phyloP scores from a whole-genome alignment of 129 eudicot species.

The Artemisia annua region DNA sequence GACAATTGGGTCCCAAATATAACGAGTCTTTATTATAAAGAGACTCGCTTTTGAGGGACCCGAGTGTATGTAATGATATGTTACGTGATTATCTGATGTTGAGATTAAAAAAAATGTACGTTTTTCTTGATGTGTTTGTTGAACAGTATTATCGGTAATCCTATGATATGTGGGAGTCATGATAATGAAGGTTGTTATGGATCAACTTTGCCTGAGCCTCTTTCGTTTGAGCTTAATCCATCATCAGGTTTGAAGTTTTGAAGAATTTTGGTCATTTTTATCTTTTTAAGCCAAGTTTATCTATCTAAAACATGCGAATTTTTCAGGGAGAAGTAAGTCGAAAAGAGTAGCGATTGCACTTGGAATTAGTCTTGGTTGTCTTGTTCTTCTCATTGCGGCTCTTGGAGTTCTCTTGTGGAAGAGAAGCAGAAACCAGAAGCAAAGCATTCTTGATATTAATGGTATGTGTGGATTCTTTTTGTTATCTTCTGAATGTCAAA shows the following conservation, averaged over 20 bases:
- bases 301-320: background rate
- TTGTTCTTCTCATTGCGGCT: conserved; percentile 37
- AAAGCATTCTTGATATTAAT: conserved; percentile 52
- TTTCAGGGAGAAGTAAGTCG: conserved; percentile 56
- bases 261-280: background rate
- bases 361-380: conserved; percentile 65
- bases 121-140: conserved; percentile 13
- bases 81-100: background rate
- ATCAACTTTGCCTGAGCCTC: conserved; percentile 57
- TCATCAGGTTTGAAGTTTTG: conserved; percentile 48
- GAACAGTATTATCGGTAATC: conserved; percentile 74
- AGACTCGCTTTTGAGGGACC: conserved; percentile 8
- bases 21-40: background rate
- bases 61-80: background rate
- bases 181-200: conserved; percentile 69
- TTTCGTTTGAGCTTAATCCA: conserved; percentile 59
- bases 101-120: background rate
- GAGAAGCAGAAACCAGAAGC: conserved; percentile 45
- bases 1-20: conserved; percentile 9
- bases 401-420: conserved; percentile 52
- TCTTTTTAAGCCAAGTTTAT: conserved; percentile 20
- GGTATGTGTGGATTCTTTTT: conserved; percentile 40
- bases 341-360: conserved; percentile 71
- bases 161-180: conserved; percentile 80
- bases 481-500: background rate